phyloP scores from a whole-genome alignment of 345 rosid species.

The Lumnitzera racemosa region DNA sequence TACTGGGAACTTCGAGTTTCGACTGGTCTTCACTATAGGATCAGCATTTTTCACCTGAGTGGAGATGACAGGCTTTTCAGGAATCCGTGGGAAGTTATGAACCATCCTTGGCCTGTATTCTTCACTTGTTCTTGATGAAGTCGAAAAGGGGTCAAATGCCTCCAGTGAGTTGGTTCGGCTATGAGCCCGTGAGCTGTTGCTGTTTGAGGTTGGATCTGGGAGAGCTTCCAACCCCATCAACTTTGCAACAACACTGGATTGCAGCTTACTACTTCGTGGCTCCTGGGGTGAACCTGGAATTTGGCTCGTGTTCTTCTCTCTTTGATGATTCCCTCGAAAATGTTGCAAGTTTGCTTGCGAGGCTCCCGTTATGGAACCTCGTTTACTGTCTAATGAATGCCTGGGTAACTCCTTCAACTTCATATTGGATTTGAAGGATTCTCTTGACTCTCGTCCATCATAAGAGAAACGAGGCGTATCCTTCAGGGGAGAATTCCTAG shows the following conservation, averaged over 20 bases:
- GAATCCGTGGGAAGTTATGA: conserved; percentile 43
- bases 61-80: conserved; percentile 32
- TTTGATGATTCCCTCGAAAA: conserved; percentile 20
- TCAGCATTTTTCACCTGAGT: conserved; percentile 31
- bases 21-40: conserved; percentile 30
- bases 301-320: conserved; percentile 10
- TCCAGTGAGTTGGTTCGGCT: conserved; percentile 13
- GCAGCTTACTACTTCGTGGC: conserved; percentile 42
- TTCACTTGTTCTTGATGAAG: conserved; percentile 21
- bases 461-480: conserved; percentile 80
- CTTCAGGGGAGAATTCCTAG: conserved; percentile 24
- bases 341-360: conserved; percentile 26
- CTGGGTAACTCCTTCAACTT: conserved; percentile 83
- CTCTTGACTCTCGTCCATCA: conserved; percentile 66
- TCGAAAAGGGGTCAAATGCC: conserved; percentile 18
- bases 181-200: conserved; percentile 13
- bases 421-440: conserved; percentile 34
- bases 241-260: conserved; percentile 72
- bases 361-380: conserved; percentile 33
- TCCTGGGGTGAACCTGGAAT: conserved; percentile 32
- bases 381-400: conserved; percentile 82
- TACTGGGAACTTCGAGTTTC: conserved; percentile 42
- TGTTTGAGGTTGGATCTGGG: conserved; percentile 28
- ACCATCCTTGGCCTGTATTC: conserved; percentile 26
- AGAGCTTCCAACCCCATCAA: conserved; percentile 81